Base-by-base conservation (phyloP, 2,329 filamentous ascomycete genomes). In the Colletotrichum liaoningense region DNA sequence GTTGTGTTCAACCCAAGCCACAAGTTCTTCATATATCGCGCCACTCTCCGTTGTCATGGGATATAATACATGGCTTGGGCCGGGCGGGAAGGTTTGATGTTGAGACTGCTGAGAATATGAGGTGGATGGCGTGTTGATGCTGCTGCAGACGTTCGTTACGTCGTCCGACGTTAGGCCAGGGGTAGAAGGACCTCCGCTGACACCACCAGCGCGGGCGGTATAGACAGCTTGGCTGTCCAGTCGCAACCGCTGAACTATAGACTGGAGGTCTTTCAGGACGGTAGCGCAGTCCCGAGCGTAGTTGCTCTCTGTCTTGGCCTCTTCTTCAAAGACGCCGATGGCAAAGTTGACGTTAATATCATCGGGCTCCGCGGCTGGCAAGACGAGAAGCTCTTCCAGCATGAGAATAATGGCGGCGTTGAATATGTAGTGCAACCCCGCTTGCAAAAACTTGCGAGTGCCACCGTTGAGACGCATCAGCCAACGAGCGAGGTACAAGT, bases 331-430 rank as follows among this genome's bases (percentile, higher is more conserved):
- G n/a, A 82, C 79, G 12, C 81, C 78, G 60, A 84, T 82, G 56
- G 84, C 85, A 71, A 85, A 86, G 1, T 78, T 76, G 24, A 88
- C 80, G 1, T 78, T 76, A 24, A 88, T 80, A 54, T 84, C 82
- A 3, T 58, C 78, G 57, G 73, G 71, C 66, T 80, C 81, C 46
- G 72, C 77, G 63, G 76, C 79, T 59, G 57, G 46, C 30, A 19
- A 75, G 54, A 81, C 81, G 3, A 86, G 79, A 28, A 88, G 80
- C 72, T 85, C 82, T 71, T 85, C 82, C 66, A 89, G 80, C 67
- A 87, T 82, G 38, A 89, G 80, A 22, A 87, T 81, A 49, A 87
- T 81, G 68, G 86, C 84, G 3, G 87, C 86, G 76, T 87, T 88
- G 80, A 88, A 88, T 52, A 88, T 81, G 75, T 85, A 83, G 78